Conservation (phyloP, 2,329 filamentous ascomycete genomes). For the Diaporthe ampelina region DNA sequence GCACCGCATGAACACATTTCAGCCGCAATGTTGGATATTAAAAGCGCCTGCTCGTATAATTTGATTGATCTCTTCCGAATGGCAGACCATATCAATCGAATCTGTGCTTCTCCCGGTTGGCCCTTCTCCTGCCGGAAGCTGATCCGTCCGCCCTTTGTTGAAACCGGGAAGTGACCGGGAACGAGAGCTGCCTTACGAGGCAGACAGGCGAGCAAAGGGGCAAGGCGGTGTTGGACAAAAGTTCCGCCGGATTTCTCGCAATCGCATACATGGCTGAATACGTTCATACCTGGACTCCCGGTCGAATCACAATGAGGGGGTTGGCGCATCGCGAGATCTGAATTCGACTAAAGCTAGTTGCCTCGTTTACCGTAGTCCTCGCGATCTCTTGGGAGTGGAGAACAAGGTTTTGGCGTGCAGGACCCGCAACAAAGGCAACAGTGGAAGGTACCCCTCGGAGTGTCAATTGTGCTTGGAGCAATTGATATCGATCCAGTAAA, state of each 20-base stretch:
- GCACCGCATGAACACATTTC: neutral
- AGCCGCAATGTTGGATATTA: neutral
- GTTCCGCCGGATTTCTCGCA: neutral
- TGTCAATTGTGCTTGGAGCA: neutral
- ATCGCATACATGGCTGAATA: neutral
- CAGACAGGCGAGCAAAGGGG: neutral
- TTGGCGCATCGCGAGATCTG: neutral
- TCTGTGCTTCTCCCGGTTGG: neutral
- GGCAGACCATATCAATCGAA: neutral
- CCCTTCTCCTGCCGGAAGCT: neutral
- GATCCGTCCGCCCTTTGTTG: neutral
- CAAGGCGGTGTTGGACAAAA: no score
- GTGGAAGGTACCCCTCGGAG: neutral
- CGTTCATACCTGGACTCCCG: neutral
- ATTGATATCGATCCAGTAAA: no score
- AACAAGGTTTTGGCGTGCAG: neutral
- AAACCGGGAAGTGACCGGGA: neutral
- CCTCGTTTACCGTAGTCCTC: neutral
- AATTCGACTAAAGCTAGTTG: neutral
- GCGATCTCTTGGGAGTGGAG: neutral
- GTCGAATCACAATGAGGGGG: neutral
- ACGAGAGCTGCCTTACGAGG: slow-evolving; percentile 8
- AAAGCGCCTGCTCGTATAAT: neutral
- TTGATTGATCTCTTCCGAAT: neutral
- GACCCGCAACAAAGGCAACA: neutral